Conservation (phyloP, 805 yeast genomes). For the Scheffersomyces amazonensis region DNA sequence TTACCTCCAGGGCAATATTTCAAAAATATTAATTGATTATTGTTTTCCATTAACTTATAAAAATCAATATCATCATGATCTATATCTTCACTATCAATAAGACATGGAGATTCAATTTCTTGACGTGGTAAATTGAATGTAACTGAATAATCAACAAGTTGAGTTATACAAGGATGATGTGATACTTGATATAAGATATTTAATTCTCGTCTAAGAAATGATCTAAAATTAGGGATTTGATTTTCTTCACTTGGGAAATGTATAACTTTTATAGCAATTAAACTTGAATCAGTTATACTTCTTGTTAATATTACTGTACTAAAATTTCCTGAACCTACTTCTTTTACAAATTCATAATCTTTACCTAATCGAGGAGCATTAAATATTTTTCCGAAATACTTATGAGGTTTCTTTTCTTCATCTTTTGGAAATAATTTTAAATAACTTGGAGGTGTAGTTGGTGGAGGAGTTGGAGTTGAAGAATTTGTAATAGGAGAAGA, state of each 20-base stretch:
- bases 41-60: constrained; percentile 15
- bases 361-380: constrained; percentile 2
- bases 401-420: neutral
- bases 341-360: constrained; percentile 11
- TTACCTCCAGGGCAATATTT: constrained; percentile 87
- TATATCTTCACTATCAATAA: neutral
- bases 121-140: constrained; percentile 20
- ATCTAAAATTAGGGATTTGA: constrained; percentile 28
- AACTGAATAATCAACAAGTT: constrained; percentile 51
- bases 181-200: constrained; percentile 52
- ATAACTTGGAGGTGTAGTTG: neutral
- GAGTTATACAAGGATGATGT: constrained; percentile 69
- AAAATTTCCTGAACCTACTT: constrained; percentile 68
- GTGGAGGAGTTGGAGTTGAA: constrained; percentile 5
- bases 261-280: constrained; percentile 72
- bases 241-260: constrained; percentile 29
- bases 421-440: neutral
- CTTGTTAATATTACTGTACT: constrained; percentile 58
- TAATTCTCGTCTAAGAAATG: constrained; percentile 59
- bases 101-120: constrained; percentile 13
- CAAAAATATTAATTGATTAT: constrained; percentile 51
- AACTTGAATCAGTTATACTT: constrained; percentile 6
- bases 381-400: constrained; percentile 1
- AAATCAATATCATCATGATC: constrained; percentile 6
- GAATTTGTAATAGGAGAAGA: constrained; percentile 3